A percentile compares a stretch with the other conserved stretches of the same genome.
Evolutionary conservation across 1,284 basidiomycete species (phyloP).

Genomic region (Porogramme epimiltina): DNA sequence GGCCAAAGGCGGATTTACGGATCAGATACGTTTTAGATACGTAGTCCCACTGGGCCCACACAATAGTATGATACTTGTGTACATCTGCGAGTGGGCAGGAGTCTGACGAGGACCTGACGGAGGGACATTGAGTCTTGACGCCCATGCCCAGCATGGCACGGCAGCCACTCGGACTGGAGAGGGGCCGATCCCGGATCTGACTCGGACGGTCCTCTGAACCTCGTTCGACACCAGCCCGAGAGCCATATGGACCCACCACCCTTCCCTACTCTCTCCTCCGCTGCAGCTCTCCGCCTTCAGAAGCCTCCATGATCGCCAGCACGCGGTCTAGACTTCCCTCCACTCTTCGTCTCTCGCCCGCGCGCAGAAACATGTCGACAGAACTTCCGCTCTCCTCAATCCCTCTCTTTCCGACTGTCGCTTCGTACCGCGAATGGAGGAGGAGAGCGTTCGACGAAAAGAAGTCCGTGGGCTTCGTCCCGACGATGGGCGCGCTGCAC

Average conservation of each 20-base stretch:
- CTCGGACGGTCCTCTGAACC: conserved; percentile 7
- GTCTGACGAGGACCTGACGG: too few species aligned
- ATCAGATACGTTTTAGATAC: too few species aligned
- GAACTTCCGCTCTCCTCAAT: conserved; percentile 56
- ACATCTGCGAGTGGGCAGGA: too few species aligned
- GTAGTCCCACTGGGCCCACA: too few species aligned
- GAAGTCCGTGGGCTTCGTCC: conserved; percentile 86
- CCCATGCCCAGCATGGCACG: too few species aligned
- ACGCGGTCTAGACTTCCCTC: background rate
- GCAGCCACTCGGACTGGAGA: too few species aligned
- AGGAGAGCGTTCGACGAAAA: conserved; percentile 56
- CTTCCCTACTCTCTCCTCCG: background rate
- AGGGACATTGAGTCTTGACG: too few species aligned
- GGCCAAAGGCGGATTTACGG: too few species aligned
- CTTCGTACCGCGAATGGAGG: conserved; percentile 80
- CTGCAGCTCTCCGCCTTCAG: background rate
- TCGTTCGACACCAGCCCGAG: conserved; percentile 2
- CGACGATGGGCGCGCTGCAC: conserved; percentile 98
- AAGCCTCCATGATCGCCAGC: background rate
- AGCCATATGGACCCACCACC: background rate
- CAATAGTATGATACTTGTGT: too few species aligned
- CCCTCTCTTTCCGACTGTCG: conserved; percentile 75
- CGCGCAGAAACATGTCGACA: conserved; percentile 19
- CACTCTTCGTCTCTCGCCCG: background rate
- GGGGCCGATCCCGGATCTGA: conserved; percentile 5